These are phyloP conservation scores for Acacia confusa DNA, from an alignment of 306 rosid genomes.

Conservation along the genomic window DNA sequence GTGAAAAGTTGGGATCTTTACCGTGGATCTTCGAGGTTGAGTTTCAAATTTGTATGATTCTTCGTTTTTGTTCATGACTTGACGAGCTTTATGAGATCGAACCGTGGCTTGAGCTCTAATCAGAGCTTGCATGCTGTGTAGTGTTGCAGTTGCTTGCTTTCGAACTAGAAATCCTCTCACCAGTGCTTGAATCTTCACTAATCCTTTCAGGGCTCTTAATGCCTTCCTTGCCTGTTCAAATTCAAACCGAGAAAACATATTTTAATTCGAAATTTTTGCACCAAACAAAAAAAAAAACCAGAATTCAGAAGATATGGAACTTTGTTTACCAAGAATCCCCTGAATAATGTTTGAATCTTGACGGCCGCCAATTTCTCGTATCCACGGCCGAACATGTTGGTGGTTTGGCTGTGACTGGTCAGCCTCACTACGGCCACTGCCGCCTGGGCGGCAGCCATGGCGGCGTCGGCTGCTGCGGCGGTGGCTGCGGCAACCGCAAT, in stretches of 20 bases:
- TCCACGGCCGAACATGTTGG: conserved; percentile 67
- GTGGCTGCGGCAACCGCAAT: conserved; percentile 94
- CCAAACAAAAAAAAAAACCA: no score
- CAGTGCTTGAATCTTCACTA: conserved; percentile 87
- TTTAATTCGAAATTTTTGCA: no score
- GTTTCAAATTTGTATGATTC: conserved; percentile 47
- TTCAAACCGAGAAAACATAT: neutral
- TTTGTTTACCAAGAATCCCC: conserved; percentile 67
- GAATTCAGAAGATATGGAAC: neutral
- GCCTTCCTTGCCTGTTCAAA: conserved; percentile 87
- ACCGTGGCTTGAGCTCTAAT: conserved; percentile 93
- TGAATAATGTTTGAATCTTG: conserved; percentile 77
- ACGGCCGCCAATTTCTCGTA: conserved; percentile 67
- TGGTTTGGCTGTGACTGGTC: conserved; percentile 76
- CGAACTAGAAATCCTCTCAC: conserved; percentile 90
- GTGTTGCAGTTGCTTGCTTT: conserved; percentile 85
- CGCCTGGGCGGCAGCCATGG: conserved; percentile 90
- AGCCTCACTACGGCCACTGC: conserved; percentile 87
- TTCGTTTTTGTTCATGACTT: conserved; percentile 26
- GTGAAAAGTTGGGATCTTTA: conserved; percentile 30
- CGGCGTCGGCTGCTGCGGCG: conserved; percentile 87
- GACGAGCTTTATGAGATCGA: conserved; percentile 66
- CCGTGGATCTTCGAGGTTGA: conserved; percentile 72
- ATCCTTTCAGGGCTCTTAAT: conserved; percentile 77
- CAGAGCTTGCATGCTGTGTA: conserved; percentile 86